Evolutionary conservation across 192 early-diverging fungal species (phyloP), one percentile per base, ranked within the genome.

Genomic region (Coemansia sp.): DNA sequence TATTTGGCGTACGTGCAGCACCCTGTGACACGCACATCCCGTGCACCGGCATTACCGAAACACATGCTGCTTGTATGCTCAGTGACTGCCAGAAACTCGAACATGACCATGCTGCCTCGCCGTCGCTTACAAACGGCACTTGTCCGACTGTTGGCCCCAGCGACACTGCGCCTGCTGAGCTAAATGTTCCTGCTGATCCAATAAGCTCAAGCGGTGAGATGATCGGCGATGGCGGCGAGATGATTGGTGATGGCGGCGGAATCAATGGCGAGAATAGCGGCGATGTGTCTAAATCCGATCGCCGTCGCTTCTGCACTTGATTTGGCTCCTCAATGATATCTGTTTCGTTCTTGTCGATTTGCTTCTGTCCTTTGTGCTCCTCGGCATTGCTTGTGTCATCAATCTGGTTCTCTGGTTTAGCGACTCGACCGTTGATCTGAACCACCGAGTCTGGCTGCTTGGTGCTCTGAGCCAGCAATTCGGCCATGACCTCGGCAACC

Each of bases 51-150:
- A 75, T 75, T 1, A 54, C 12, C 4, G 58, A 58, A 12, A 75
- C 7, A 7, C 55, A 43, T 16, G 41, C 57, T 8, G 59, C 59
- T 50, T 75, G 68, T 12, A 75, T 69, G 8, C 52, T 41, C 38
- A 75, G 49, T 5, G 53, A 48, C 3, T 65, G 64, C 74, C 74
- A 75, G 14, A 75, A 19, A 1, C 29, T 48, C 16, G 35, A 4
- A 14, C 55, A 70, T 26, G 54, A 45, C 74, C 74, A 75, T 3
- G 27, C 62, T 5, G 68, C 64, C 29, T 67, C 61, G 21, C 62
- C 45, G 11, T 70, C 68, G 14, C 16, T 37, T 11, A 65, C 25
- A 63, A 65, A 69, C 25, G 72, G 74, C 19, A 75, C 51, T 6
- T 71, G 57, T 19, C 39, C 69, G 2, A 65, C 25, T 2, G 62